phyloP scores from a whole-genome alignment of 1,284 basidiomycete genomes.

The Ustilago nuda region DNA sequence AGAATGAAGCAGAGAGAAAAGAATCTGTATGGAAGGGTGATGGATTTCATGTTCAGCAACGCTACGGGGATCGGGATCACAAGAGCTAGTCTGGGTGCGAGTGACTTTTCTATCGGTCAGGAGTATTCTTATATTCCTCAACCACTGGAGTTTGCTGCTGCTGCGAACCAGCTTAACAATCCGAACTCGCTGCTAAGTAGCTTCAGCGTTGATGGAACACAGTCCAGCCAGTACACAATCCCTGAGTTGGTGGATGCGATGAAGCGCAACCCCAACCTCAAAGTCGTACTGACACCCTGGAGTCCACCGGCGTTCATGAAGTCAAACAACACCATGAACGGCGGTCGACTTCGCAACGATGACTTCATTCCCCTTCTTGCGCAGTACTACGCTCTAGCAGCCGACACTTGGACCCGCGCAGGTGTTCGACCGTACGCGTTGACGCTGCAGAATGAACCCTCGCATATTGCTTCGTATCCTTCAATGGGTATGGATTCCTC shows the following conservation, averaged over 20 bases:
- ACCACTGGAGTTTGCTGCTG: constrained; percentile 19
- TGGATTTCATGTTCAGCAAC: constrained; percentile 55
- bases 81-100: constrained; percentile 48
- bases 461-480: constrained; percentile 41
- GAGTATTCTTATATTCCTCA: constrained; percentile 38
- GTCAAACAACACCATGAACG: constrained; percentile 45
- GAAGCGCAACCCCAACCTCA: constrained; percentile 43
- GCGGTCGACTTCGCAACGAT: constrained; percentile 39
- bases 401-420: constrained; percentile 23
- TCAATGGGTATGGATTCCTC: constrained; percentile 43
- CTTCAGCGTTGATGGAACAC: constrained; percentile 37
- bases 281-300: constrained; percentile 55
- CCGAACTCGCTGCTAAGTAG: constrained; percentile 23
- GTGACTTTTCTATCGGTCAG: constrained; percentile 45
- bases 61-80: constrained; percentile 50
- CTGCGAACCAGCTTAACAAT: constrained; percentile 21
- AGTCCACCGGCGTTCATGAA: constrained; percentile 60
- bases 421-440: constrained; percentile 53
- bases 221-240: constrained; percentile 39
- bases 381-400: constrained; percentile 48
- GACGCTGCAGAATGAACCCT: constrained; percentile 61
- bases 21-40: constrained; percentile 37
- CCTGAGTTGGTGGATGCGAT: constrained; percentile 52
- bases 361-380: constrained; percentile 40
- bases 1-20: constrained; percentile 38